Evolutionary conservation across 2,329 filamentous ascomycete species (phyloP).

Genomic region (Grosmannia clavigera): DNA sequence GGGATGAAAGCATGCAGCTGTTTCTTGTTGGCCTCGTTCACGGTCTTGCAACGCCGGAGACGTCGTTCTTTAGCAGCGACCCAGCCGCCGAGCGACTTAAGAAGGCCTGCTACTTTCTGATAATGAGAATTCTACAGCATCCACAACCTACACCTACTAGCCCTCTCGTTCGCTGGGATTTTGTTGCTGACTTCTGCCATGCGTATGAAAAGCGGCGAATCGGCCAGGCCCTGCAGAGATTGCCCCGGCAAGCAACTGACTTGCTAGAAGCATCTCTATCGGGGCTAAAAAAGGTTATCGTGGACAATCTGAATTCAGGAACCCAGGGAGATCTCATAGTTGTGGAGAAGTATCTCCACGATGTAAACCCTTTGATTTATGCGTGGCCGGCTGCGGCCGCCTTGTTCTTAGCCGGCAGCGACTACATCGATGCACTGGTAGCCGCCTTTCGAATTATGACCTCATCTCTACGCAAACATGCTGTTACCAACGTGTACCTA

Average conservation of each 20-base stretch:
- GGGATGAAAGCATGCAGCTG: slow-evolving; percentile 43
- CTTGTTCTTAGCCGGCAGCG: slow-evolving; percentile 70
- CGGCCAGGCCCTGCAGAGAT: slow-evolving; percentile 31
- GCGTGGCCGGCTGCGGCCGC: slow-evolving; percentile 43
- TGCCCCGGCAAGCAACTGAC: slow-evolving; percentile 40
- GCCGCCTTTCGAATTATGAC: slow-evolving; percentile 53
- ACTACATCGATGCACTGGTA: slow-evolving; percentile 70
- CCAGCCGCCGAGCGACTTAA: slow-evolving; percentile 34
- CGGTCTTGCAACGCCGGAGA: slow-evolving; percentile 33
- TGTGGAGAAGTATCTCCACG: slow-evolving; percentile 41
- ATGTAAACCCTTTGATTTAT: slow-evolving; percentile 52
- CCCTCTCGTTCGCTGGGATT: slow-evolving; percentile 47
- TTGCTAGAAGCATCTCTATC: slow-evolving; percentile 43
- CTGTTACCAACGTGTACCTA: slow-evolving; percentile 64
- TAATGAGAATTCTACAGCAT: slow-evolving; percentile 32
- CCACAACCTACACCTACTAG: slow-evolving; percentile 17
- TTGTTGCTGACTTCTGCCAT: slow-evolving; percentile 56
- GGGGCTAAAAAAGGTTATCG: slow-evolving; percentile 48
- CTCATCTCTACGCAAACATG: slow-evolving; percentile 48
- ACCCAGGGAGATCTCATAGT: slow-evolving; percentile 40
- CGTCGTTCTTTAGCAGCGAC: slow-evolving; percentile 21
- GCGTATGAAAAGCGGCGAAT: slow-evolving; percentile 53
- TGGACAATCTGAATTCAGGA: slow-evolving; percentile 49
- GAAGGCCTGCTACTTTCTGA: slow-evolving; percentile 52
- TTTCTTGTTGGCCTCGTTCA: slow-evolving; percentile 60